phyloP scores from a whole-genome alignment of 202 grass and related monocot species.

The Alloteropsis angusta region DNA sequence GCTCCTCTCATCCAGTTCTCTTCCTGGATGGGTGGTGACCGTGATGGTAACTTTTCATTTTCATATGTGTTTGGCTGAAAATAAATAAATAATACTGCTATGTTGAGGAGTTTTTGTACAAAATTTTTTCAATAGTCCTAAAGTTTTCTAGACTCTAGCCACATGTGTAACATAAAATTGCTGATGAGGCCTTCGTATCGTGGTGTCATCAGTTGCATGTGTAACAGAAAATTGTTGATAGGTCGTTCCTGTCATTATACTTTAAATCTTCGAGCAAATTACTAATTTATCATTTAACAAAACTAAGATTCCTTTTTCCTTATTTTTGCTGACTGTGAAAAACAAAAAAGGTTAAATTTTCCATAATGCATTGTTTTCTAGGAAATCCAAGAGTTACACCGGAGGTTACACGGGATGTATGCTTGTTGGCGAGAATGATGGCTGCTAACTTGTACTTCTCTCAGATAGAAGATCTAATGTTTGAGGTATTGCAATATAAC shows the following conservation, averaged over 20 bases:
- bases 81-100: background rate
- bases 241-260: background rate
- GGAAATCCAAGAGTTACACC: constrained; percentile 98
- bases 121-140: background rate
- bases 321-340: background rate
- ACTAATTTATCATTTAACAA: background rate
- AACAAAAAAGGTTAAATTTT: constrained; percentile 9
- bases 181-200: background rate
- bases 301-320: background rate
- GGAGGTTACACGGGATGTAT: constrained; percentile 97
- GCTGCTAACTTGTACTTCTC: constrained; percentile 93
- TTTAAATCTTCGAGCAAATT: background rate
- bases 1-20: constrained; percentile 96
- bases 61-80: background rate
- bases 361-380: constrained; percentile 31
- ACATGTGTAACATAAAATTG: background rate
- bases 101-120: background rate
- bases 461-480: constrained; percentile 99
- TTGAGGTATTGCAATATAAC: constrained; percentile 56
- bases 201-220: background rate
- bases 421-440: constrained; percentile 95
- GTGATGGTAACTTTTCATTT: constrained; percentile 72
- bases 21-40: constrained; percentile 99
- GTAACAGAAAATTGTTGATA: background rate
- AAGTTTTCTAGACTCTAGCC: background rate